phyloP scores from a whole-genome alignment of 139 green algal genomes.

The Coelastrella sp. region DNA sequence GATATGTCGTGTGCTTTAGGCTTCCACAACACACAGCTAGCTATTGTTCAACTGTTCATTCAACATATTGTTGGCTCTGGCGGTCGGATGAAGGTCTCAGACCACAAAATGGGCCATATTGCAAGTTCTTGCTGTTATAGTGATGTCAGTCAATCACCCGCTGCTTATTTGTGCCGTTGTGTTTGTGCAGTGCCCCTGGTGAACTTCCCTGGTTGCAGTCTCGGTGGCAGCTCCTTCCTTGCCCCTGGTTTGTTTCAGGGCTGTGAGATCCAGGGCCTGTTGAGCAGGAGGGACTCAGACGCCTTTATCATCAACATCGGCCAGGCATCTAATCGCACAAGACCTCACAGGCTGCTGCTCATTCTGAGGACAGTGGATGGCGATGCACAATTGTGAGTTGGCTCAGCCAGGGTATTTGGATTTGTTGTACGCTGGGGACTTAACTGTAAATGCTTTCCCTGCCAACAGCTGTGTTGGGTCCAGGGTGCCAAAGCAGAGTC shows the following conservation, averaged over 20 bases:
- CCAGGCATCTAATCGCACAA: background rate
- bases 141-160: background rate
- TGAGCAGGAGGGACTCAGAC: background rate
- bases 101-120: background rate
- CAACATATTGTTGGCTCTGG: too few species aligned
- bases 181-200: background rate
- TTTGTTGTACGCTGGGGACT: background rate
- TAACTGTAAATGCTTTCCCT: background rate
- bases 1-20: too few species aligned
- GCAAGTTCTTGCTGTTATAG: background rate
- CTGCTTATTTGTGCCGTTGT: background rate
- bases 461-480: background rate
- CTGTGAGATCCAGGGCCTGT: slow-evolving; percentile 12
- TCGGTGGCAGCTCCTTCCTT: background rate
- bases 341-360: slow-evolving; percentile 17
- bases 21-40: too few species aligned
- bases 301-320: slow-evolving; percentile 7
- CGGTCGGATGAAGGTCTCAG: too few species aligned
- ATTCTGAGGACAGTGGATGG: slow-evolving; percentile 21
- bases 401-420: background rate
- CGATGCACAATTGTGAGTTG: background rate
- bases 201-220: background rate
- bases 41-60: too few species aligned
- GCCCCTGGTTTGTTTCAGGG: background rate
- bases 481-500: too few species aligned